phyloP scores from a whole-genome alignment of 2,329 filamentous ascomycete genomes.

The Decorospora gaudefroyi region DNA sequence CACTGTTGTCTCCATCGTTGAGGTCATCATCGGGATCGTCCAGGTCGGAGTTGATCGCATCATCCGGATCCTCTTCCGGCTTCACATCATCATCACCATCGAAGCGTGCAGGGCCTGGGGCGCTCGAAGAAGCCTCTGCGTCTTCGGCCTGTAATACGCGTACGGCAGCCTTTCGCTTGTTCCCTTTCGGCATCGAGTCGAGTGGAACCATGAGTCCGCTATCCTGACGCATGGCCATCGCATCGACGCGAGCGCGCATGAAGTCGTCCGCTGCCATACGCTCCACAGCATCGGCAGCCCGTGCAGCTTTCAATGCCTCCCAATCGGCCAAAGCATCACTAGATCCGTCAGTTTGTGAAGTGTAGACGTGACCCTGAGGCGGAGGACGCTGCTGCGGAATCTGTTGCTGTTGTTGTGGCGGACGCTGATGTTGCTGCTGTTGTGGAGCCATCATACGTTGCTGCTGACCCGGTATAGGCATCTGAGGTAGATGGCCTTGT shows the following conservation, averaged over 20 bases:
- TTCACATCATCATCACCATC: constrained; percentile 66
- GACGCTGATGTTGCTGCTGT: constrained; percentile 33
- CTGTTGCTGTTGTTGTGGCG: constrained; percentile 41
- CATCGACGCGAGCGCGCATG: constrained; percentile 69
- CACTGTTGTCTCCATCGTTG: constrained; percentile 81
- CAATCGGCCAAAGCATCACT: constrained; percentile 63
- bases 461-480: constrained; percentile 37
- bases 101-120: constrained; percentile 49
- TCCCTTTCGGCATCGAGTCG: constrained; percentile 57
- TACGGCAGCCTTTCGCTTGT: constrained; percentile 48
- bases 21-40: constrained; percentile 89
- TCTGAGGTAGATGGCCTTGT: constrained; percentile 32
- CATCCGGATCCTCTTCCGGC: constrained; percentile 67
- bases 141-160: constrained; percentile 61
- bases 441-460: constrained; percentile 37
- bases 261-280: constrained; percentile 66
- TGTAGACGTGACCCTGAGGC: constrained; percentile 42
- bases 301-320: constrained; percentile 63
- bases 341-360: constrained; percentile 76
- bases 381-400: constrained; percentile 30
- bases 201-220: constrained; percentile 78
- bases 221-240: constrained; percentile 69
- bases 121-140: constrained; percentile 32
- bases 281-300: constrained; percentile 57
- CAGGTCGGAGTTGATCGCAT: constrained; percentile 97